Evolutionary conservation across 495 filamentous ascomycete species (phyloP), one percentile per base, ranked within the genome.

Genomic region (Aspergillus asperescens): DNA sequence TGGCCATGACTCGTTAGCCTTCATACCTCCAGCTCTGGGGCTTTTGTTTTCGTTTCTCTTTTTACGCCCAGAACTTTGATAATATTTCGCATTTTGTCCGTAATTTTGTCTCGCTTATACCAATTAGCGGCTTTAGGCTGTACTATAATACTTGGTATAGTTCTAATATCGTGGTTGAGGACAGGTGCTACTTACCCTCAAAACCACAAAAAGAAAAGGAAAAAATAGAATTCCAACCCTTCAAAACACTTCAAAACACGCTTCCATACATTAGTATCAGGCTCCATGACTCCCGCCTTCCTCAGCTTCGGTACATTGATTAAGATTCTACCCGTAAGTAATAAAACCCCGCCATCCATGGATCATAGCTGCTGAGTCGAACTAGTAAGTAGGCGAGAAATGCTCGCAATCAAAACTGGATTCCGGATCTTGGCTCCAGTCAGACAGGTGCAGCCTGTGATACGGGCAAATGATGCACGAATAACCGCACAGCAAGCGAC

Each of bases 41-140:
- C 19, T 41, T 52, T 13, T 24, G 1, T 19, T 41, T 29, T 32
- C 27, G 23, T 40, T 15, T 25, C n/a, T 45, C 12, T 31, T 39
- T 31, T 18, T 38, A 18, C 27, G 27, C 27, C 18, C 19, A 23
- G 42, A 27, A 28, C 23, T 12, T 29, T 32, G 16, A n/a, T 34
- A 32, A 43, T 35, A 24, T 43, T 37, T 10, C 44, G 20, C 40
- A 16, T n/a, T 15, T 40, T 55, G 41, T 53, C 24, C 45, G 49
- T 58, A 49, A 20, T 55, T 45, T 45, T 22, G 32, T 34, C 27
- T 34, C 39, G 23, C 46, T 45, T 35, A 31, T 13, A 40, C 27
- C 37, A 25, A 40, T 32, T 23, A 48, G 45, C 45, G 45, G 31
- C 27, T 27, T 32, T 28, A 16, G 16, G 27, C 15, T 19, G 4